Evolutionary conservation across 805 yeast species (phyloP).

Genomic region (Candida ficus): DNA sequence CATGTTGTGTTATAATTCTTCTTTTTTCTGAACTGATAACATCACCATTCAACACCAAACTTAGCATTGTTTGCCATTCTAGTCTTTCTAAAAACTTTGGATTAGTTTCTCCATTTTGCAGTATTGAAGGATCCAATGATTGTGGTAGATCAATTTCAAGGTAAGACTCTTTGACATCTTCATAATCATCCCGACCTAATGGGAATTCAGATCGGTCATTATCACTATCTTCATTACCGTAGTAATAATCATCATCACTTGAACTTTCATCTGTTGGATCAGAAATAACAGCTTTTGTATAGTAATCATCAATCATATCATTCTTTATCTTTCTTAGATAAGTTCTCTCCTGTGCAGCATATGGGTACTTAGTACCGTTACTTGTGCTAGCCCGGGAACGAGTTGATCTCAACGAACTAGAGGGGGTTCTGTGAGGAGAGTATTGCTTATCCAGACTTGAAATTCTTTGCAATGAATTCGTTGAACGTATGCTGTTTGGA

Average conservation of each 20-base stretch:
- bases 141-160: conserved; percentile 43
- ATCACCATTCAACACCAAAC: conserved; percentile 89
- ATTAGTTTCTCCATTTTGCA: conserved; percentile 24
- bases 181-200: conserved; percentile 7
- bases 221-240: conserved; percentile 24
- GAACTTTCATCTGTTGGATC: conserved; percentile 31
- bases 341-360: conserved; percentile 54
- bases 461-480: conserved; percentile 16
- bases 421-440: conserved; percentile 24
- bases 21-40: conserved; percentile 89
- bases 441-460: conserved; percentile 18
- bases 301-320: conserved; percentile 62
- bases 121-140: conserved; percentile 15
- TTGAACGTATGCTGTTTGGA: conserved; percentile 14
- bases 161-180: conserved; percentile 32
- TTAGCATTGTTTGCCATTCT: conserved; percentile 95
- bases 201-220: conserved; percentile 18
- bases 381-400: conserved; percentile 18
- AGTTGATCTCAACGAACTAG: conserved; percentile 14
- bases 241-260: conserved; percentile 27
- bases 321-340: conserved; percentile 60
- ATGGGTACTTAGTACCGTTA: conserved; percentile 22
- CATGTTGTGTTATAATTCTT: conserved; percentile 53
- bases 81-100: conserved; percentile 61
- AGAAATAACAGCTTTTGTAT: conserved; percentile 57